Base-by-base conservation (phyloP, 169 alveolate species). In the Plasmodium blacklocki region DNA sequence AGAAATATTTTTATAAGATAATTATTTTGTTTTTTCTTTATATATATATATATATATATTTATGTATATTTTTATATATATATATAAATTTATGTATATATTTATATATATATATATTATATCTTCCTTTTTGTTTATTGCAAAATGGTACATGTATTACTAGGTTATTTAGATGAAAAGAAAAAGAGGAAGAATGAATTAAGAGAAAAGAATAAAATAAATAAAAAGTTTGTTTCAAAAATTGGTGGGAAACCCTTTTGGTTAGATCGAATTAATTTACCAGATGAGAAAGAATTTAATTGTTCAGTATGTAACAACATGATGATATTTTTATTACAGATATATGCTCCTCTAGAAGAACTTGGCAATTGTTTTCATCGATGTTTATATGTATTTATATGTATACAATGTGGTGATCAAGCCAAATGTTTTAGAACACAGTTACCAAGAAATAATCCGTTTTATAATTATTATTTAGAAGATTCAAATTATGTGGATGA, bases 171-270 rank as follows among this genome's bases (percentile, higher is more conserved):
- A 11, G 66, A 45, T 19, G 75, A 64, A n/a, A 29, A 50, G 60
- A 70, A 23, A n/a, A 70, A 23, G 12, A n/a, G 58, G 4, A 21
- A 26, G 11, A 68, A 63, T n/a, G 83, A 73, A 85, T 87, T 92
- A 32, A 88, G 86, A 54, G 80, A 92, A 15, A 92, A 91, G 90
- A 47, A 93, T 60, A 64, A 49, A 43, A 93, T 89, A 62, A 88
- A 94, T 9, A 94, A 92, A 60, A 92, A 72, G 66, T 94, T 94
- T 64, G 94, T 95, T 2, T 89, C 95, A 63, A 94, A 94, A 75
- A 18, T 94, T 2, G 97, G 97, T 3, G 97, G 97, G 1, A 63
- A 43, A 8, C 97, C 97, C 0, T 94, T 94, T 5, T 94, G 97
- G 97, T 91, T 94, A n/a, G 94, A 93, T 23, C 93, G 95, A 3